Evolutionary conservation across 2,329 filamentous ascomycete genomes (phyloP).

Genomic region (Diaporthe australafricana): DNA sequence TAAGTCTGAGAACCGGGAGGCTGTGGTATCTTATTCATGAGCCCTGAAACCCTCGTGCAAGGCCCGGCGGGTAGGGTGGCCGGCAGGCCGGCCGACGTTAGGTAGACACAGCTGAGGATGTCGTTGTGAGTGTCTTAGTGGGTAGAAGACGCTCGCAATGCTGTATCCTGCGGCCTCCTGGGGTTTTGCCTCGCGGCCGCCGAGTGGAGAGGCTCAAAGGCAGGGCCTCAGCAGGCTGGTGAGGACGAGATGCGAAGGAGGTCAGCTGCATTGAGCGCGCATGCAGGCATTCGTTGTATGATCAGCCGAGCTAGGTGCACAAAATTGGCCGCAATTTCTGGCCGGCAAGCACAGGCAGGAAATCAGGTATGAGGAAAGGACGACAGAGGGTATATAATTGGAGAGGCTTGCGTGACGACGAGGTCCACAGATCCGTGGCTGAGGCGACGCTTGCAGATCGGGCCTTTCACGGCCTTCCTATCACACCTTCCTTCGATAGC

Average conservation of each 20-base stretch:
- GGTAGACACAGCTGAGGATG: slow-evolving; percentile 27
- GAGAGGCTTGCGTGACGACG: slow-evolving; percentile 16
- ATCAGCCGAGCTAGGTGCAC: slow-evolving; percentile 27
- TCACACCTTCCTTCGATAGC: not conserved
- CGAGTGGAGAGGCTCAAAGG: slow-evolving; percentile 26
- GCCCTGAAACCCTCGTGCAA: slow-evolving; percentile 10
- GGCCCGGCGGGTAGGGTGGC: slow-evolving; percentile 29
- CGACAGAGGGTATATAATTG: slow-evolving; percentile 7
- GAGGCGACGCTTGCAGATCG: slow-evolving; percentile 20
- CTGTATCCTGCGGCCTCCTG: slow-evolving; percentile 11
- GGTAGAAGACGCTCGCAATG: not conserved
- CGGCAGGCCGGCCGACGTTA: slow-evolving; percentile 35
- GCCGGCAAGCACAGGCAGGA: slow-evolving; percentile 24
- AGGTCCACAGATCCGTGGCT: slow-evolving; percentile 12
- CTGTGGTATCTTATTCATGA: slow-evolving; percentile 26
- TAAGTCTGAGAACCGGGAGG: not conserved
- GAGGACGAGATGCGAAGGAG: slow-evolving; percentile 21
- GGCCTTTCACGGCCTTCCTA: slow-evolving; percentile 4
- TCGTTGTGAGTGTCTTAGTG: slow-evolving; percentile 33
- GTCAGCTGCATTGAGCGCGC: slow-evolving; percentile 35
- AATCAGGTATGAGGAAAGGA: slow-evolving; percentile 18
- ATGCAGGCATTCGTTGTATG: slow-evolving; percentile 31
- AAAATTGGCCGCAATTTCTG: slow-evolving; percentile 21
- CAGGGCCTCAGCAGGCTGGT: slow-evolving; percentile 34
- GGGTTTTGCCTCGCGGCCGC: slow-evolving; percentile 25